These are phyloP conservation scores for Zygoascus ofunaensis DNA, from an alignment of 805 yeast species.

Conservation along the genomic window DNA sequence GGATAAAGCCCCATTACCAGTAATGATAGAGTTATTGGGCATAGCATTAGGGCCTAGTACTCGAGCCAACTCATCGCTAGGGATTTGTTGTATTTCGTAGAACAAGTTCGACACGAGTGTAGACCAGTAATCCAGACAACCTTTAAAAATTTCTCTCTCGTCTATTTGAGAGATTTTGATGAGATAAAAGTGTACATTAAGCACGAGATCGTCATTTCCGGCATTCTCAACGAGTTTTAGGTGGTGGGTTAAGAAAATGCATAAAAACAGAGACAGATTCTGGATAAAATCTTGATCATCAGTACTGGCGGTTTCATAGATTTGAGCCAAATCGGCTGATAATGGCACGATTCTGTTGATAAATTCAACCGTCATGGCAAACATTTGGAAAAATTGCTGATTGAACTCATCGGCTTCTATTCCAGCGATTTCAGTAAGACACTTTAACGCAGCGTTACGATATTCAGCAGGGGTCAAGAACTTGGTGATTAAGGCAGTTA, in stretches of 20 bases:
- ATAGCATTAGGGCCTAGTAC: not conserved
- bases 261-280: constrained; percentile 86
- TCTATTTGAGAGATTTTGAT: constrained; percentile 81
- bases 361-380: constrained; percentile 63
- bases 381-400: constrained; percentile 55
- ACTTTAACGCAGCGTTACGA: constrained; percentile 77
- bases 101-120: constrained; percentile 74
- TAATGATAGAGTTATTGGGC: constrained; percentile 45
- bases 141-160: constrained; percentile 92
- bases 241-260: constrained; percentile 75
- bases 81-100: constrained; percentile 76
- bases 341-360: constrained; percentile 62
- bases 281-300: constrained; percentile 89
- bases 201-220: constrained; percentile 48
- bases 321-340: constrained; percentile 56
- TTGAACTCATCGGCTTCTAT: constrained; percentile 46
- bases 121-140: constrained; percentile 92
- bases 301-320: constrained; percentile 67
- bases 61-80: constrained; percentile 46
- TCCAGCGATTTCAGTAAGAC: constrained; percentile 83
- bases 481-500: constrained; percentile 62
- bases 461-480: constrained; percentile 72
- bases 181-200: constrained; percentile 70
- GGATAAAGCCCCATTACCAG: constrained; percentile 64
- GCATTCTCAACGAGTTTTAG: constrained; percentile 44